Base-by-base conservation (phyloP, 1,139 yeast species). In the Pneumocystis jirovecii region DNA sequence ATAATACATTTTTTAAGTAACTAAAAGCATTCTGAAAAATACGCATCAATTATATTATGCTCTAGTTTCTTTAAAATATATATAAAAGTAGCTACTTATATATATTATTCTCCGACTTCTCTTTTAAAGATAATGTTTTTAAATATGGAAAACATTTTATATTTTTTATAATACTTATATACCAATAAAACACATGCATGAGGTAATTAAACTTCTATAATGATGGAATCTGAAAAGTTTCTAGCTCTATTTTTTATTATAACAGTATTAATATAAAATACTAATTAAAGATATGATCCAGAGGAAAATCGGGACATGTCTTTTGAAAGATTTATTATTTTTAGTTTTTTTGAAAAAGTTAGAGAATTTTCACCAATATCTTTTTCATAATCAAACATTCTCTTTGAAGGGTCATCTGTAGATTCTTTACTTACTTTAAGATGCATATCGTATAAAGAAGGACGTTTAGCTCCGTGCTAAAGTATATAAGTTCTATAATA, bases 341-440 rank as follows among this genome's bases (percentile, higher is more conserved):
- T 50, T 50, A 21, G 57, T 50, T 31, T 50, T 50, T 50, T 50
- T 12, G 29, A 21, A 50, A 50, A 50, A 25, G 60, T 62, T 65
- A 65, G 40, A 66, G 39, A 63, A 25, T 60, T 63, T 37, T 50
- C 62, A 6, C 67, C 66, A n/a, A 70, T 66, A 59, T 68, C 69
- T 62, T 69, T 70, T 60, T 69, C 70, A 39, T 66, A 64, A 59
- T 68, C 70, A 61, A 70, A 68, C 45, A 63, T 64, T 12, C 71
- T 68, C 61, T 68, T 68, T 39, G 66, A 64, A 25, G 67, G 66
- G 19, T 67, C 64, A 63, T 66, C 65, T 63, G 65, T 63, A 21
- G 39, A 63, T 31, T 17, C 66, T n/a, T 37, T 60, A 44, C 66
- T 56, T 57, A 64, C 31, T 3, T 64, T 64, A 29, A 61, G 25